Conservation (phyloP, 495 filamentous ascomycete species). For the Talaromyces adpressus region DNA sequence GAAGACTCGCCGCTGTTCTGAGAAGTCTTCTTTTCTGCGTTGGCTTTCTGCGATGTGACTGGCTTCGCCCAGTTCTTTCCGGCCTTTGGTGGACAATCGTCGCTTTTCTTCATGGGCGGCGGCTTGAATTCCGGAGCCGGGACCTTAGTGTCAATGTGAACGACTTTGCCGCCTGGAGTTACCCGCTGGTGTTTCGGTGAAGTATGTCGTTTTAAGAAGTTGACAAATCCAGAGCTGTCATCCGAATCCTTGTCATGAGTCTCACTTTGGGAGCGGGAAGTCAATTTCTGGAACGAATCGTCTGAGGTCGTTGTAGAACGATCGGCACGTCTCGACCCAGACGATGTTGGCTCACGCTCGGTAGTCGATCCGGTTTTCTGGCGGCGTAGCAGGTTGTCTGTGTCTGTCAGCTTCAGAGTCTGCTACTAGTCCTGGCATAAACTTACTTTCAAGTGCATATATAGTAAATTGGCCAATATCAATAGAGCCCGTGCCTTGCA, state of each 20-base stretch:
- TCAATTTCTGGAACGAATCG: conserved; percentile 9
- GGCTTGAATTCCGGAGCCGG: conserved; percentile 28
- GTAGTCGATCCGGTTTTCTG: conserved; percentile 11
- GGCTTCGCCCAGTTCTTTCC: neutral
- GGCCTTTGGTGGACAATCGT: conserved; percentile 5
- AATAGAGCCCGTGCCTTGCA: conserved; percentile 23
- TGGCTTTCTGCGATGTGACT: neutral
- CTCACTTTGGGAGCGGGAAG: conserved; percentile 19
- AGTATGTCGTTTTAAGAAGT: conserved; percentile 51
- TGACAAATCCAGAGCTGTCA: conserved; percentile 35
- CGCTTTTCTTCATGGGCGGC: conserved; percentile 6
- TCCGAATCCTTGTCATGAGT: conserved; percentile 18
- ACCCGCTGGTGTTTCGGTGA: conserved; percentile 56
- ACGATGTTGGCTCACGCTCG: conserved; percentile 13
- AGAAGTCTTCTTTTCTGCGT: neutral
- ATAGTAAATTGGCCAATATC: conserved; percentile 23
- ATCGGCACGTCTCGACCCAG: neutral
- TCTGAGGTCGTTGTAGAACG: conserved; percentile 8
- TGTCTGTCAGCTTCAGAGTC: neutral
- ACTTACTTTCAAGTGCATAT: conserved; percentile 21
- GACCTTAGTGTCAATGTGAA: conserved; percentile 36
- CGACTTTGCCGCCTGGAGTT: conserved; percentile 58
- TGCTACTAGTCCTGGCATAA: neutral
- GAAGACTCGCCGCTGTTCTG: neutral
- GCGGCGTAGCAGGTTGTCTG: conserved; percentile 23